Conservation (phyloP, 179 eudicot species). For the Patellifolia procumbens region DNA sequence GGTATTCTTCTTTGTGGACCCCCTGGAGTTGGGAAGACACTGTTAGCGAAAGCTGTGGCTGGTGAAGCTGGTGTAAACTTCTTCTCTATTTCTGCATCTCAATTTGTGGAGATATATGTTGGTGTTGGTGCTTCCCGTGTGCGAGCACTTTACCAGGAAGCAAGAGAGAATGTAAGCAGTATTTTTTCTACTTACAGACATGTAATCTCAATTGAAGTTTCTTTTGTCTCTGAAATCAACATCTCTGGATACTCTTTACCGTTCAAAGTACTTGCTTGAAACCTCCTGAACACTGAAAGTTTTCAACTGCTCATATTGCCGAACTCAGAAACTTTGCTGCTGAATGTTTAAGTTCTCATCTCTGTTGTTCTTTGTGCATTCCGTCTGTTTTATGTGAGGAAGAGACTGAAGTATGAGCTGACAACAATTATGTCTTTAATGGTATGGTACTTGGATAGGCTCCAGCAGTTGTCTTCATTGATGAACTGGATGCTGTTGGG, state of each 20-base stretch:
- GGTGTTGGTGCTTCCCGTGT: constrained; percentile 99
- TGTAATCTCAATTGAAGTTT: not conserved
- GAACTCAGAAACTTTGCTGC: not conserved
- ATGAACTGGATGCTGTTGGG: constrained; percentile 98
- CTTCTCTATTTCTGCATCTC: constrained; percentile 94
- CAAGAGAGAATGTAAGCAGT: constrained; percentile 71
- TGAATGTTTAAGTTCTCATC: not conserved
- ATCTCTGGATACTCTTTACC: not conserved
- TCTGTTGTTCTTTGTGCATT: not conserved
- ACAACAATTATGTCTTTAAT: constrained; percentile 19
- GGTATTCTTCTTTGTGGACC: constrained; percentile 98
- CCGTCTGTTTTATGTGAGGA: constrained; percentile 4
- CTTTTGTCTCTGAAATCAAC: not conserved
- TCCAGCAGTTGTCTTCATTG: constrained; percentile 95
- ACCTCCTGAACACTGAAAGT: not conserved
- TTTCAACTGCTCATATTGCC: not conserved
- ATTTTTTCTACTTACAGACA: constrained; percentile 10
- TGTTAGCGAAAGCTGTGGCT: constrained; percentile 95
- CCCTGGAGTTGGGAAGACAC: constrained; percentile 97
- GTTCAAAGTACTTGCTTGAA: not conserved
- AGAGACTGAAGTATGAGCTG: constrained; percentile 7
- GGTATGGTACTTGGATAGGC: constrained; percentile 50
- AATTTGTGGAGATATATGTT: constrained; percentile 95
- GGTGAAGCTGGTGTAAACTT: constrained; percentile 98
- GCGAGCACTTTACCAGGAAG: constrained; percentile 92